Percentiles rank a stretch among this genome's conserved stretches.
Evolutionary conservation across 2,329 filamentous ascomycete genomes (phyloP).

Genomic region (Diplodia intermedia): DNA sequence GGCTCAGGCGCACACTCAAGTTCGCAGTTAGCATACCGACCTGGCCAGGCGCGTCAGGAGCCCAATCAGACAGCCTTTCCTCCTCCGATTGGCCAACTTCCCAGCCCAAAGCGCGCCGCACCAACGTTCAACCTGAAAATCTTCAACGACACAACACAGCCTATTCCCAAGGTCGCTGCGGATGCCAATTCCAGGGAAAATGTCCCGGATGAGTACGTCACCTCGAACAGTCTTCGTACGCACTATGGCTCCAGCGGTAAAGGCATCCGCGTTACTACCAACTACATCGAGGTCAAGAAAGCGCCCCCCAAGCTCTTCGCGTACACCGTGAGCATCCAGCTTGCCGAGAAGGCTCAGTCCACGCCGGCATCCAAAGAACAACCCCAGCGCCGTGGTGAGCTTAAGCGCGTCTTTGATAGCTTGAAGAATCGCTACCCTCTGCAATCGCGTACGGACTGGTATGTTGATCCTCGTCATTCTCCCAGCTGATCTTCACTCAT

Average conservation of each 20-base stretch:
- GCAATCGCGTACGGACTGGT: slow-evolving; percentile 2
- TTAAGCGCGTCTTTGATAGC: slow-evolving; percentile 13
- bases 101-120: background rate
- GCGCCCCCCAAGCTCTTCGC: slow-evolving; percentile 2
- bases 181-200: background rate
- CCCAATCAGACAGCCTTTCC: background rate
- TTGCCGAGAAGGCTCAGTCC: background rate
- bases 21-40: background rate
- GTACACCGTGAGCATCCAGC: slow-evolving; percentile 7
- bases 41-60: background rate
- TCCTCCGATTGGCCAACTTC: background rate
- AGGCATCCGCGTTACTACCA: background rate
- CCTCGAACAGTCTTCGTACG: slow-evolving; percentile 1
- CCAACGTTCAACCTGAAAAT: background rate
- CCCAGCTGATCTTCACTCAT: background rate
- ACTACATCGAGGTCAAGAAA: slow-evolving; percentile 26
- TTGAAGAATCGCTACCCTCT: slow-evolving; percentile 5
- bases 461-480: background rate
- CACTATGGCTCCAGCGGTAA: background rate
- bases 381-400: background rate
- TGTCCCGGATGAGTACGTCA: background rate
- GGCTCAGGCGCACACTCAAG: background rate
- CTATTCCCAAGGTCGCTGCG: background rate
- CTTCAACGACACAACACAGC: background rate
- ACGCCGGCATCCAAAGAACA: background rate